These are phyloP conservation scores for Mallotus nudiflorus DNA, from an alignment of 345 rosid species.

Conservation along the genomic window DNA sequence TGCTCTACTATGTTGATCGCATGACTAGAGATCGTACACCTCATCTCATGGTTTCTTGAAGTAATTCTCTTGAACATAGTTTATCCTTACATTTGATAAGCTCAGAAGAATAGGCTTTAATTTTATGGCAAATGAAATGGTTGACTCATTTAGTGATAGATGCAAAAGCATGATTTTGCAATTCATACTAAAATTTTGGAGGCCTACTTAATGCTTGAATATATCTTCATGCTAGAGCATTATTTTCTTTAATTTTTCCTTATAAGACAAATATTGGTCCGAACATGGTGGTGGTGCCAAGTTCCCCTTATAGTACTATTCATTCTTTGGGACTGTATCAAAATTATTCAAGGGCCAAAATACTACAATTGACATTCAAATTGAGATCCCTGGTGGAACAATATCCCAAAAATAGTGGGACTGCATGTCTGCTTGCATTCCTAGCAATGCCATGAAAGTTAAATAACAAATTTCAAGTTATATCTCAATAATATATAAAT, in stretches of 20 bases:
- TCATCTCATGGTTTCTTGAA: too few species aligned
- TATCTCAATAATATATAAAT: neutral
- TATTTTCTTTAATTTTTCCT: slow-evolving; percentile 45
- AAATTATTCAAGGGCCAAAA: slow-evolving; percentile 31
- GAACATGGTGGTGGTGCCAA: slow-evolving; percentile 23
- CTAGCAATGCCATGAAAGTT: slow-evolving; percentile 30
- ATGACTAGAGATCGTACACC: too few species aligned
- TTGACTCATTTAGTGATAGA: neutral
- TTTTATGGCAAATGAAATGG: neutral
- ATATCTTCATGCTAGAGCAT: slow-evolving; percentile 61
- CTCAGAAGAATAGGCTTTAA: neutral
- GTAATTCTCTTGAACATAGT: neutral
- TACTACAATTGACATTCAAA: slow-evolving; percentile 30
- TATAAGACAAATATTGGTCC: slow-evolving; percentile 29
- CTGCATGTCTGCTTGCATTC: slow-evolving; percentile 45
- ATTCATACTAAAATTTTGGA: neutral
- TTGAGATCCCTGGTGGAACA: slow-evolving; percentile 28
- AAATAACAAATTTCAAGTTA: slow-evolving; percentile 8
- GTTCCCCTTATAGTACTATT: slow-evolving; percentile 30
- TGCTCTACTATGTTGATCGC: too few species aligned
- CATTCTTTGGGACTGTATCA: slow-evolving; percentile 29
- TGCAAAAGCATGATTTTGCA: neutral
- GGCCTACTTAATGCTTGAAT: slow-evolving; percentile 55
- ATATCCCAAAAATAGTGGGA: slow-evolving; percentile 28
- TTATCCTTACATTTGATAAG: neutral